These are phyloP conservation scores for Neoboletus brunneissimus DNA, from an alignment of 768 basidiomycete species.

Conservation along the genomic window DNA sequence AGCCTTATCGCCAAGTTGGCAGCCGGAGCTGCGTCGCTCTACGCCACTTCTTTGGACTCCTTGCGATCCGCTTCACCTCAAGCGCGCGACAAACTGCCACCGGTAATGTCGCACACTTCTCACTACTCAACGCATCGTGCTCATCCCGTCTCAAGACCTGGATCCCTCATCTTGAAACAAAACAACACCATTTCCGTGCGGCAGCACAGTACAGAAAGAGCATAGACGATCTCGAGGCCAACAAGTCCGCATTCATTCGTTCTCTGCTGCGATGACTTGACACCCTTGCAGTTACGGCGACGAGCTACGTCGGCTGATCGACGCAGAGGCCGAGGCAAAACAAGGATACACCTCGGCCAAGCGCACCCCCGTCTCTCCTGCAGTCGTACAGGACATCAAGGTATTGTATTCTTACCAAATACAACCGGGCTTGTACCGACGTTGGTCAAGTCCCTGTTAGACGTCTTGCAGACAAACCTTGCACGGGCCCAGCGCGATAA, in stretches of 20 bases:
- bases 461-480: slow-evolving; percentile 63
- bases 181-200: slow-evolving; percentile 80
- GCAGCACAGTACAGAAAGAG: slow-evolving; percentile 88
- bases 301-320: slow-evolving; percentile 74
- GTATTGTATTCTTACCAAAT: slow-evolving; percentile 35
- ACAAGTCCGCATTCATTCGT: slow-evolving; percentile 44
- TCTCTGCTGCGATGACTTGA: slow-evolving; percentile 3
- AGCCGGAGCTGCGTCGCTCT: slow-evolving; percentile 67
- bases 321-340: slow-evolving; percentile 67
- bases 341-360: slow-evolving; percentile 67
- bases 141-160: slow-evolving; percentile 49
- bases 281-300: slow-evolving; percentile 67
- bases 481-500: slow-evolving; percentile 85
- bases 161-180: slow-evolving; percentile 78
- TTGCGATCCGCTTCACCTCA: slow-evolving; percentile 45
- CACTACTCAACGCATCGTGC: not conserved
- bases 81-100: slow-evolving; percentile 49
- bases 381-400: slow-evolving; percentile 77
- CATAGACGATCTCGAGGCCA: slow-evolving; percentile 80
- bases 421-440: not conserved
- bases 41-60: slow-evolving; percentile 46
- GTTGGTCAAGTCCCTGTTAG: slow-evolving; percentile 63
- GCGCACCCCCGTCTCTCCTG: slow-evolving; percentile 54
- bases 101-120: slow-evolving; percentile 39
- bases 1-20: slow-evolving; percentile 81